Evolutionary conservation across 257 asterid genomes (phyloP), one percentile per base, ranked within the genome.

Genomic region (Scutellaria barbata): DNA sequence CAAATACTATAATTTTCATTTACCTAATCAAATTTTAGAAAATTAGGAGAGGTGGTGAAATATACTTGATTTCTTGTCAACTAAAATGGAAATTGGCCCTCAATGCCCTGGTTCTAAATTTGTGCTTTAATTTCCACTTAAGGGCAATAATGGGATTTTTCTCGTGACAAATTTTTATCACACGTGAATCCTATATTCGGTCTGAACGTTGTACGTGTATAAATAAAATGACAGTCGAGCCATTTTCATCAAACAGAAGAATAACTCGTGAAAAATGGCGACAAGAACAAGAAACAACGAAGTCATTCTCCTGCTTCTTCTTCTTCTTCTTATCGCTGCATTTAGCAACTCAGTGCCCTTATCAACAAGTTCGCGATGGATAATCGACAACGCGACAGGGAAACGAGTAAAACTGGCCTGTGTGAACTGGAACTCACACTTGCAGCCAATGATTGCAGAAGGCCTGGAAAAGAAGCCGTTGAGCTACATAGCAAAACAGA

Each of bases 381-480:
- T 90, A 8, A 63, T 84, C 5, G 82, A 86, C 18, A 73, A 71
- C 0, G 22, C 33, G 16, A 66, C 73, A 0, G 92, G 90, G 1
- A 14, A 73, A 0, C 74, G 96, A 43, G 95, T 90, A n/a, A 90
- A 90, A 30, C 77, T 90, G 3, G 33, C 76, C 1, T 90, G 96
- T 11, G 88, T 55, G 0, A 90, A 83, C 0, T 87, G 95, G 96
- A 76, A 60, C 0, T 85, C 88, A 5, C 96, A 92, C 43, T 17
- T 82, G 2, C 71, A 92, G 41, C 86, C 95, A 3, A 83, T 87
- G 92, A 17, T 86, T 5, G 80, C 90, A 0, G 95, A 89, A 51
- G 96, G 97, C 30, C 76, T 87, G 0, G 88, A 84, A 7, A 86
- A 88, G 81, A 75, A 83, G 69, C 88, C 95, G 5, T 0, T 89